Evolutionary conservation across 768 basidiomycete species (phyloP).

Genomic region (Albatrellus ellisii): DNA sequence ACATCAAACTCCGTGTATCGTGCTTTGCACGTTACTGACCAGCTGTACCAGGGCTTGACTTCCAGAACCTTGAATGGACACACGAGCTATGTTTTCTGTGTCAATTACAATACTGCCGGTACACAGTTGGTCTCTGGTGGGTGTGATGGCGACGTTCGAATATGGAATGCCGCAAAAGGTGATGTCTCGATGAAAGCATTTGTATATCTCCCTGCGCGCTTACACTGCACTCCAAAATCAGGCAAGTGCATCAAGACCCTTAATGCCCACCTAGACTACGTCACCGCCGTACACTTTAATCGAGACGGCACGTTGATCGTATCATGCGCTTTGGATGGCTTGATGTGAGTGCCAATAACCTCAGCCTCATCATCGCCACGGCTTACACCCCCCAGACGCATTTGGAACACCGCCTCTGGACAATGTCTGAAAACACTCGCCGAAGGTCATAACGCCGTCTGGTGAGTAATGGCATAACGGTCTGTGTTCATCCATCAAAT

Average conservation of each 20-base stretch:
- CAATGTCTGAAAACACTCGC: constrained; percentile 95
- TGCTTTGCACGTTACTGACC: not conserved
- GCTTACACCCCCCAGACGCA: constrained; percentile 43
- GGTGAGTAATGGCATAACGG: constrained; percentile 28
- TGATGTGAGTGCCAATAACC: constrained; percentile 53
- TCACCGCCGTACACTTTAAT: constrained; percentile 92
- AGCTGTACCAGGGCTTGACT: constrained; percentile 41
- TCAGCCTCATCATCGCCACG: not conserved
- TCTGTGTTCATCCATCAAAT: not conserved
- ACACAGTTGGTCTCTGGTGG: constrained; percentile 87
- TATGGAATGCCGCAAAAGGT: constrained; percentile 89
- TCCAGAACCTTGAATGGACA: constrained; percentile 70
- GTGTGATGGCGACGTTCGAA: constrained; percentile 83
- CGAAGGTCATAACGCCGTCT: constrained; percentile 78
- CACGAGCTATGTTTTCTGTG: constrained; percentile 79
- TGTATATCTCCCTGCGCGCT: not conserved
- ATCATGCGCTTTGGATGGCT: constrained; percentile 83
- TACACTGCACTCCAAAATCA: constrained; percentile 17
- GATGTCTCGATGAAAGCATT: constrained; percentile 6
- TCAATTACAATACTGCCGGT: constrained; percentile 82
- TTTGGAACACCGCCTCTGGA: constrained; percentile 88
- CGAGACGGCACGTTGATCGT: constrained; percentile 84
- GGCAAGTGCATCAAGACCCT: constrained; percentile 79
- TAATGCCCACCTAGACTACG: constrained; percentile 89
- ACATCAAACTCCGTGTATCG: constrained; percentile 14